These are phyloP conservation scores for Kodamaea jinghongensis DNA, from an alignment of 805 yeast species.

Conservation along the genomic window DNA sequence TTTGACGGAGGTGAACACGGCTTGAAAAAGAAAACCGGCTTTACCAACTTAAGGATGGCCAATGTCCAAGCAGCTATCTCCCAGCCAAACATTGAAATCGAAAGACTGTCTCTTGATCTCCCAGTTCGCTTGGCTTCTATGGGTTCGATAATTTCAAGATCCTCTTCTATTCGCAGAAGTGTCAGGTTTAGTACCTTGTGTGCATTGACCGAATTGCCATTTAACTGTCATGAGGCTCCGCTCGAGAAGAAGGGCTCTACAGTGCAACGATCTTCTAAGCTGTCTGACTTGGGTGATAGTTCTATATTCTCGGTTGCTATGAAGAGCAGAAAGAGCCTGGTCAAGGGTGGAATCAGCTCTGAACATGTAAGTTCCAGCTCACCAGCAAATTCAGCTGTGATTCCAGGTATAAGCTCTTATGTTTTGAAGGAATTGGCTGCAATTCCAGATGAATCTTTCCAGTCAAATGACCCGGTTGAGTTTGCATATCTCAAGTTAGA, in stretches of 20 bases:
- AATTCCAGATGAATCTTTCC: constrained; percentile 73
- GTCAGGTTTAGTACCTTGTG: constrained; percentile 35
- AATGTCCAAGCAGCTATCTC: background rate
- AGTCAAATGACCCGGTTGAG: constrained; percentile 65
- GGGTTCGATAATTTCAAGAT: constrained; percentile 10
- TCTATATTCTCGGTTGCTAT: constrained; percentile 34
- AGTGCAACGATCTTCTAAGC: constrained; percentile 18
- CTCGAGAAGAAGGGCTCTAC: constrained; percentile 13
- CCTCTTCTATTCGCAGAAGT: constrained; percentile 29
- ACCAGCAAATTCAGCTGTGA: constrained; percentile 39
- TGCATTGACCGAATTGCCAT: constrained; percentile 42
- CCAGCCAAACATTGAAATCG: constrained; percentile 2
- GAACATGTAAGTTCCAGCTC: constrained; percentile 11
- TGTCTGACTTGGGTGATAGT: constrained; percentile 30
- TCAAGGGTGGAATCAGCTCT: constrained; percentile 7
- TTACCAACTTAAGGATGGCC: constrained; percentile 42
- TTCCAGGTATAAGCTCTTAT: constrained; percentile 49
- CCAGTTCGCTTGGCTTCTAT: constrained; percentile 18
- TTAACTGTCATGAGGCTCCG: constrained; percentile 11
- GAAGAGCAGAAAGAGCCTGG: constrained; percentile 19
- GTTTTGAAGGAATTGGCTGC: constrained; percentile 64
- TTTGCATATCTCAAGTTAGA: constrained; percentile 76
- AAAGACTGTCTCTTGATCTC: constrained; percentile 11
- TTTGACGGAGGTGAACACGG: constrained; percentile 19
- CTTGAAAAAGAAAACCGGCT: constrained; percentile 50